phyloP scores from a whole-genome alignment of 108 stramenopile species.

The Pseudonitzschia delicatissima region DNA sequence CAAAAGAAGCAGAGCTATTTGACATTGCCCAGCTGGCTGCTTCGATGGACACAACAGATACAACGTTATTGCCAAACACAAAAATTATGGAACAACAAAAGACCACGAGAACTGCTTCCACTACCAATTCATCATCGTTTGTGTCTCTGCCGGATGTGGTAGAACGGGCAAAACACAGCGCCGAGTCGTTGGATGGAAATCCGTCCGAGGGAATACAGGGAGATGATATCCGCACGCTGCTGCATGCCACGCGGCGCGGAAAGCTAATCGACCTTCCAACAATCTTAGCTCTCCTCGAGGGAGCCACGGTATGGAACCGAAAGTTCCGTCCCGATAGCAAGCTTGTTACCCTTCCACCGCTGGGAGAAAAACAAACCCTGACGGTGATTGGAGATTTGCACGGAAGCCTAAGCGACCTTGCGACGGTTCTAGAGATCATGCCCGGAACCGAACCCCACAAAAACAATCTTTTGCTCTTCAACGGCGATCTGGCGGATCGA shows the following conservation, averaged over 20 bases:
- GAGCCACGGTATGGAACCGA: background rate
- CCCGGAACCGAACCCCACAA: slow-evolving; percentile 28
- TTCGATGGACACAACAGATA: slow-evolving; percentile 17
- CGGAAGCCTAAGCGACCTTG: slow-evolving; percentile 33
- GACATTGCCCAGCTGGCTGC: slow-evolving; percentile 14
- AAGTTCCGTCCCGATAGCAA: background rate
- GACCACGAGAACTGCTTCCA: background rate
- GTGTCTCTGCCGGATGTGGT: background rate
- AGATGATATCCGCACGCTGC: slow-evolving; percentile 3
- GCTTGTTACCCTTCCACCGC: background rate
- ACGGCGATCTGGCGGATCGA: slow-evolving; percentile 48
- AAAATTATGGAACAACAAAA: background rate
- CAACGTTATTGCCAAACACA: slow-evolving; percentile 1
- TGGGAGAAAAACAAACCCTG: slow-evolving; percentile 1
- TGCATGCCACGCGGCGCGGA: slow-evolving; percentile 12
- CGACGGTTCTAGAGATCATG: slow-evolving; percentile 20
- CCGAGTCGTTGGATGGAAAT: background rate
- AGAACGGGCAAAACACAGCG: background rate
- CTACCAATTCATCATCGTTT: background rate
- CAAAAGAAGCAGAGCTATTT: slow-evolving; percentile 15
- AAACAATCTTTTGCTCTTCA: slow-evolving; percentile 30
- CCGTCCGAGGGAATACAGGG: background rate
- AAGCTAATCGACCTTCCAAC: slow-evolving; percentile 13
- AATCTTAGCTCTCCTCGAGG: background rate
- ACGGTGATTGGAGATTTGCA: slow-evolving; percentile 49